Base-by-base conservation (phyloP, 352 stramenopile species). In the Phytophthora hibernalis region DNA sequence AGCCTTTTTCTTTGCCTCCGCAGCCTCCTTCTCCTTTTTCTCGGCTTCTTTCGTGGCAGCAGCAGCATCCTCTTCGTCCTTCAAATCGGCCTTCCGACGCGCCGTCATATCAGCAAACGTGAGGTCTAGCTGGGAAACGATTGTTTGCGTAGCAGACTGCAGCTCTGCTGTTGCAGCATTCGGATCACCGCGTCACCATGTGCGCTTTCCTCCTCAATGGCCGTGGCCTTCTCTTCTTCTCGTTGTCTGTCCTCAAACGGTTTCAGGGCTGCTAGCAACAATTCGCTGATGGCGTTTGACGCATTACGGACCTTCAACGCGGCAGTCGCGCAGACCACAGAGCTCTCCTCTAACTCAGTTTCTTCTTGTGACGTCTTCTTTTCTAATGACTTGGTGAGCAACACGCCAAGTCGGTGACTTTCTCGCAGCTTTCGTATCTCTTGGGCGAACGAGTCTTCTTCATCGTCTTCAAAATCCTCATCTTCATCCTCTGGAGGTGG, bases 381-480 rank as follows among this genome's bases (percentile, higher is more conserved):
- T 16, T 54, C 65, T 24, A 70, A 43, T 28, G 61, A 28, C 20
- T 71, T 68, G 11, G 28, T n/a, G 3, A 52, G 47, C 4, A 65
- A 60, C 30, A 31, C 33, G 28, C 51, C 58, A 21, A 49, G 8
- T 69, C 65, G 68, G 13, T 48, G 54, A 15, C 47, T 69, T 4
- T 51, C 51, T 42, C 73, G 60, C 38, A 90, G 24, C 6, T 60
- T 54, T 10, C 52, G 60, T 21, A 90, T 65, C 50, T 88, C 79
- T 35, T 82, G 61, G 2, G 65, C 56, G 52, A 90, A 86, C 3
- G 72, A 83, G n/a, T 87, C 77, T n/a, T 82, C 76, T 13, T 68
- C 53, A 21, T 77, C 44, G 10, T 75, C 68, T 10, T 70, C 50
- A 10, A 40, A 56, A 6, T 69, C 48, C 4, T 65, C 42, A n/a